Conservation (phyloP, 2,329 filamentous ascomycete genomes). For the Spiromastix sp. region DNA sequence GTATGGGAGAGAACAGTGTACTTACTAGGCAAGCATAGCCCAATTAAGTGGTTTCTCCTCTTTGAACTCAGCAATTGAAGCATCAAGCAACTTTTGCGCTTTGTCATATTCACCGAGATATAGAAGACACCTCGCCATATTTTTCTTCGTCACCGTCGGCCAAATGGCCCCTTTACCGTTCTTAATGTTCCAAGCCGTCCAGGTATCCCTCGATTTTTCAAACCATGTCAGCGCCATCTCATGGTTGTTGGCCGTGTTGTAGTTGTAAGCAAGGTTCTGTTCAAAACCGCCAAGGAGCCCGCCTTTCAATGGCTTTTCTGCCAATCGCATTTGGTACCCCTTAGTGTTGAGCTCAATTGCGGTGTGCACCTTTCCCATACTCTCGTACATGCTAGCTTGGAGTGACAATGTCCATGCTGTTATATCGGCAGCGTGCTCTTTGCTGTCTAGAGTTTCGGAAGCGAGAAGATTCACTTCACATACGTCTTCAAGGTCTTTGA, state of each 20-base stretch:
- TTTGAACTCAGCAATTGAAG: slow-evolving; percentile 2
- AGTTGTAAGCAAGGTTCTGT: slow-evolving; percentile 4
- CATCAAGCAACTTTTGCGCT: background rate
- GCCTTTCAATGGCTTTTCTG: slow-evolving; percentile 2
- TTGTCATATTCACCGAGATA: background rate
- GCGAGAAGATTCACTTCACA: slow-evolving; percentile 1
- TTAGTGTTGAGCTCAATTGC: slow-evolving; percentile 4
- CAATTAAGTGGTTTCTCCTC: background rate
- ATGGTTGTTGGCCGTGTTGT: slow-evolving; percentile 6
- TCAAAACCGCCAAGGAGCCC: slow-evolving; percentile 2
- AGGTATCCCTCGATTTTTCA: slow-evolving; percentile 1
- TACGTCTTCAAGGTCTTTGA: background rate
- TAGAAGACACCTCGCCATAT: slow-evolving; percentile 1
- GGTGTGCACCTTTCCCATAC: slow-evolving; percentile 1
- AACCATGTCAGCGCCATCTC: slow-evolving; percentile 2
- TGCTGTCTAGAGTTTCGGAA: background rate
- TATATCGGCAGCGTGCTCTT: background rate
- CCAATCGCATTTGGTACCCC: slow-evolving; percentile 4
- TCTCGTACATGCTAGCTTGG: slow-evolving; percentile 5
- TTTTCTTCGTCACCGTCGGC: slow-evolving; percentile 2
- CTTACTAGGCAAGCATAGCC: slow-evolving; percentile 5
- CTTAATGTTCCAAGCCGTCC: background rate
- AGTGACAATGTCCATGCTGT: slow-evolving; percentile 1
- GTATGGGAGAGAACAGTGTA: background rate
- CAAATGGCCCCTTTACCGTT: slow-evolving; percentile 1